Conservation (phyloP, 108 stramenopile species). For the Pelagomonas calceolata region DNA sequence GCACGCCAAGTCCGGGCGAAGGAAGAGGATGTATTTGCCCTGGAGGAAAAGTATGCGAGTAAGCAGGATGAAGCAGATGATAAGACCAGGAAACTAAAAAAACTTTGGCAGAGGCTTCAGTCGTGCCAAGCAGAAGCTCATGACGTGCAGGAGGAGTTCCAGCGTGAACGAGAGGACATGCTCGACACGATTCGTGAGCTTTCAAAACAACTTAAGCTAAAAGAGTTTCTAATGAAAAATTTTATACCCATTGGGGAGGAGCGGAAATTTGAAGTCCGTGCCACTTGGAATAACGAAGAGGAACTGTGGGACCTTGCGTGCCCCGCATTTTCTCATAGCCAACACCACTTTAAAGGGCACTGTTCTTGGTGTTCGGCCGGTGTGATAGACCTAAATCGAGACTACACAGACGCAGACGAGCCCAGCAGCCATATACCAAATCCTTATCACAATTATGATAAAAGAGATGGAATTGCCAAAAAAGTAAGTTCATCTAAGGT, state of each 20-base stretch:
- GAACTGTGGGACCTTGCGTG: slow-evolving; percentile 47
- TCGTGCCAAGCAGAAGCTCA: slow-evolving; percentile 54
- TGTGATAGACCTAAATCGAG: background rate
- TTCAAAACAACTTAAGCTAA: slow-evolving; percentile 69
- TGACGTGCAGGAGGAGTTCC: slow-evolving; percentile 60
- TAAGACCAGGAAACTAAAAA: slow-evolving; percentile 71
- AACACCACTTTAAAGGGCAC: background rate
- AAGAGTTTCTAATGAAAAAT: slow-evolving; percentile 51
- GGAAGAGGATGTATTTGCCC: slow-evolving; percentile 8
- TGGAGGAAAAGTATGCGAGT: slow-evolving; percentile 25
- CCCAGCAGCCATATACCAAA: background rate
- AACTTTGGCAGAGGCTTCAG: slow-evolving; percentile 67
- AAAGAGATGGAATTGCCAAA: too few relatives aligned
- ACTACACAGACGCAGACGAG: background rate
- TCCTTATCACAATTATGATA: background rate
- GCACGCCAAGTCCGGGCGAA: slow-evolving; percentile 44
- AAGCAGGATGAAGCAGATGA: slow-evolving; percentile 58
- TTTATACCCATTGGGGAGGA: slow-evolving; percentile 59
- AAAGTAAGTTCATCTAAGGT: too few relatives aligned
- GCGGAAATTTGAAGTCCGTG: slow-evolving; percentile 1
- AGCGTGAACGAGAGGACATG: slow-evolving; percentile 57
- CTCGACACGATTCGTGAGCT: slow-evolving; percentile 69
- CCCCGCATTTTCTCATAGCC: background rate
- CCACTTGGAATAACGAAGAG: slow-evolving; percentile 59
- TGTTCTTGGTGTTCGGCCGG: slow-evolving; percentile 2